Evolutionary conservation across 139 green algal genomes (phyloP), one percentile per base, ranked within the genome.

Genomic region (Coccomyxa sp.): DNA sequence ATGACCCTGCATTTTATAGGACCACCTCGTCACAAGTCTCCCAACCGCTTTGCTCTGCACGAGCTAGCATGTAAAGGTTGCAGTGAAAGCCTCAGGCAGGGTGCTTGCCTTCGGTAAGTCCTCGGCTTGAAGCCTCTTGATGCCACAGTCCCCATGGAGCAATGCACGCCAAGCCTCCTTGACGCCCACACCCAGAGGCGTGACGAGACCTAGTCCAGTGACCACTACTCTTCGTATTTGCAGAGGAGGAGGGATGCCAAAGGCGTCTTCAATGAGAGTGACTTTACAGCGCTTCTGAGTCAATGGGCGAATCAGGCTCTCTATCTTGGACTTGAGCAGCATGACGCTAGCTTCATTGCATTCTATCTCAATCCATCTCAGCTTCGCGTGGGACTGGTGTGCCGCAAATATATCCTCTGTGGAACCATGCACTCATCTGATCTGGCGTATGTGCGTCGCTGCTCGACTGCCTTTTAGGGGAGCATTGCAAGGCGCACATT

Each of bases 141-240:
- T 82, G n/a, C 86, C 93, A 5, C 82, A 91, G 0, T 85, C 41
- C 7, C 94, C 91, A 0, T 74, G 70, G 39, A 97, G 50, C 34
- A 97, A 74, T 29, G 68, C 40, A 10, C 84, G 72, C 95, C 95
- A 98, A 7, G 79, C 86, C n/a, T 75, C 35, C 0, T 35, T 37
- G n/a, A 87, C 85, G 24, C 92, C 92, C 10, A 95, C 78, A 22
- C 86, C 95, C 39, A 98, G 82, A 10, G 95, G 95, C 27, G 90
- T 96, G 0, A 97, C 93, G 1, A 97, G 68, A 6, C 95, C 95
- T 5, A 98, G 38, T 18, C 95, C 95, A 8, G 94, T 97, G 12
- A 97, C 90, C 0, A 97, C 94, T 24, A 98, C 94, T 0, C 93
- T 78, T 1, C 87, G 80, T 33, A 39, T 4, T 33, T 34, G n/a